Percentiles rank a stretch among this genome's conserved stretches.
Evolutionary conservation across 1,284 basidiomycete species (phyloP).

Genomic region (Pseudozyma hubeiensis): DNA sequence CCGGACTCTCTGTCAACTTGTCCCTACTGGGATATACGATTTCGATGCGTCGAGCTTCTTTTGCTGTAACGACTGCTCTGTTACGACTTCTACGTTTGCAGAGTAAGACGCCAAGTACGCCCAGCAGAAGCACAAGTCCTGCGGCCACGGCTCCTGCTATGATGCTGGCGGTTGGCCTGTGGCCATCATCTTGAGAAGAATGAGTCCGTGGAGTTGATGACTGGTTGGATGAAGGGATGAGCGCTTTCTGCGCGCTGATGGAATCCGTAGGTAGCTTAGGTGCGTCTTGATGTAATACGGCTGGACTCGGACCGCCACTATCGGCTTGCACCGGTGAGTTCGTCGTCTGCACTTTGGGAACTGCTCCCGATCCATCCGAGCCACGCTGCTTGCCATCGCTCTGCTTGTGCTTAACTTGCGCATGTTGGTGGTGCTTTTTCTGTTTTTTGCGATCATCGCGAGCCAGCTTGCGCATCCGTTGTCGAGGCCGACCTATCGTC

Average conservation of each 20-base stretch:
- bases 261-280: too few relatives aligned
- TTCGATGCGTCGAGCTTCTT: background rate
- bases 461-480: background rate
- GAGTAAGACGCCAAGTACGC: background rate
- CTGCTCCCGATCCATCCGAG: background rate
- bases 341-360: too few relatives aligned
- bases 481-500: background rate
- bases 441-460: slow-evolving; percentile 8
- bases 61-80: background rate
- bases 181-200: too few relatives aligned
- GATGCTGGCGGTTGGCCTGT: slow-evolving; percentile 7
- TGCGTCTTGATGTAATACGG: too few relatives aligned
- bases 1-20: background rate
- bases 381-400: background rate
- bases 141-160: slow-evolving; percentile 11
- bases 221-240: too few relatives aligned
- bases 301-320: too few relatives aligned
- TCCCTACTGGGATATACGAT: background rate
- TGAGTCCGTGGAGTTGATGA: too few relatives aligned
- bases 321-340: too few relatives aligned
- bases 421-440: background rate
- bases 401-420: background rate
- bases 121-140: slow-evolving; percentile 10
- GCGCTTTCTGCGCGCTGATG: too few relatives aligned
- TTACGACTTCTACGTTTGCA: slow-evolving; percentile 10